Percentiles rank a stretch among this genome's conserved stretches.
Conservation (phyloP, 1,284 basidiomycete species). For the Ceratobasidium sp. region DNA sequence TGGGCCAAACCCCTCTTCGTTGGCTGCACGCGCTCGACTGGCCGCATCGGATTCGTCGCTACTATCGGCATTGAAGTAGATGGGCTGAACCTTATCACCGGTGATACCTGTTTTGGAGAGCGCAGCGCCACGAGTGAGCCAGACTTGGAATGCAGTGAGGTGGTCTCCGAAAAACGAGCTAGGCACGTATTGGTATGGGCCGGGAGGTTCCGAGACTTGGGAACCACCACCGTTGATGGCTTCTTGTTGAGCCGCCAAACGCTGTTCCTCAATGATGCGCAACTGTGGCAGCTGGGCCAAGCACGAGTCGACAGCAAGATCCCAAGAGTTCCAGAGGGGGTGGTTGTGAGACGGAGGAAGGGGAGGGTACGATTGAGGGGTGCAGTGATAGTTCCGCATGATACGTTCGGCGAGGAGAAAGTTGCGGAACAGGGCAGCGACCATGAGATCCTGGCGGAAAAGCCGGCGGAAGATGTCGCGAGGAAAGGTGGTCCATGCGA, state of each 20-base stretch:
- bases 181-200: constrained; percentile 68
- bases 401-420: constrained; percentile 96
- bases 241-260: constrained; percentile 27
- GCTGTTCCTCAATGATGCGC: constrained; percentile 56
- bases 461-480: constrained; percentile 91
- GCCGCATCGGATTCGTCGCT: constrained; percentile 23
- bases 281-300: constrained; percentile 90
- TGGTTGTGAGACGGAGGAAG: constrained; percentile 96
- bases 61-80: constrained; percentile 25
- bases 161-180: constrained; percentile 97
- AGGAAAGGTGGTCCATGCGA: constrained; percentile 97
- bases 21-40: constrained; percentile 29
- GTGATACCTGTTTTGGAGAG: constrained; percentile 68
- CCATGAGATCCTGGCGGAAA: constrained; percentile 94
- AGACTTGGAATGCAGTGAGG: constrained; percentile 96
- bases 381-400: constrained; percentile 98
- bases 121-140: constrained; percentile 90
- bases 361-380: constrained; percentile 90
- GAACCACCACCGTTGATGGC: constrained; percentile 31
- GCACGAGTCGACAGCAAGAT: constrained; percentile 95
- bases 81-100: constrained; percentile 30
- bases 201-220: constrained; percentile 35
- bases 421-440: constrained; percentile 95
- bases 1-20: constrained; percentile 30
- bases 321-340: constrained; percentile 96